phyloP scores from a whole-genome alignment of 768 basidiomycete genomes.

The Galerina marginata region DNA sequence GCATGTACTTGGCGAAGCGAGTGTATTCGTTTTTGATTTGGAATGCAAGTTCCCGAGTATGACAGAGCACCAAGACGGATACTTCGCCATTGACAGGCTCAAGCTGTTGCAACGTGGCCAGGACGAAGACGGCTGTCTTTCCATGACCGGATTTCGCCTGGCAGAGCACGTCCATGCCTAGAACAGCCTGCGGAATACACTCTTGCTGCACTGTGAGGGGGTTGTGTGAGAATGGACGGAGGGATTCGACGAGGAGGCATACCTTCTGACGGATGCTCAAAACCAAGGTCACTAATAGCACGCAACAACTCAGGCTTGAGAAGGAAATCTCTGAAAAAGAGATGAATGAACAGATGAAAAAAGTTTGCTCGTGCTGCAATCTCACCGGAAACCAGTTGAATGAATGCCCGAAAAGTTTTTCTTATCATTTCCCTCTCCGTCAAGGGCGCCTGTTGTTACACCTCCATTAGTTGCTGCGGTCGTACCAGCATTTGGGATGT shows the following conservation, averaged over 20 bases:
- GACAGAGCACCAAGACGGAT: constrained; percentile 96
- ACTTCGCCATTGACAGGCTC: constrained; percentile 99
- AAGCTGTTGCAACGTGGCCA: constrained; percentile 96
- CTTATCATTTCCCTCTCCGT: constrained; percentile 83
- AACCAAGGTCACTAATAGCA: constrained; percentile 98
- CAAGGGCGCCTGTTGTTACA: constrained; percentile 49
- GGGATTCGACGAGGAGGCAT: constrained; percentile 3
- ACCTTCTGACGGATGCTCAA: constrained; percentile 99
- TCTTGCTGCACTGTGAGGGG: constrained; percentile 89
- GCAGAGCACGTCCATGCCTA: constrained; percentile 99
- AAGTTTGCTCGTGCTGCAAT: constrained; percentile 25
- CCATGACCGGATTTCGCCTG: constrained; percentile 99
- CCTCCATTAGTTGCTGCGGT: constrained; percentile 55
- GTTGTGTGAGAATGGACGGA: constrained; percentile 2
- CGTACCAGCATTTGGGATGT: constrained; percentile 65
- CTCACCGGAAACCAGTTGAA: constrained; percentile 97
- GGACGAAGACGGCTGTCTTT: constrained; percentile 98
- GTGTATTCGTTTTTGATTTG: constrained; percentile 99
- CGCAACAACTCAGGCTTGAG: constrained; percentile 96
- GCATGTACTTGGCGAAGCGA: constrained; percentile 99
- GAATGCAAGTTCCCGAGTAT: constrained; percentile 98
- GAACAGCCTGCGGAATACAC: constrained; percentile 98
- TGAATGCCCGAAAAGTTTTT: constrained; percentile 99
- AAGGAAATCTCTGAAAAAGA: constrained; percentile 83
- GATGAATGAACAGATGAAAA: constrained; percentile 14